Evolutionary conservation across 352 stramenopile genomes (phyloP), one percentile per base, ranked within the genome.

Genomic region (Phytophthora europaea): DNA sequence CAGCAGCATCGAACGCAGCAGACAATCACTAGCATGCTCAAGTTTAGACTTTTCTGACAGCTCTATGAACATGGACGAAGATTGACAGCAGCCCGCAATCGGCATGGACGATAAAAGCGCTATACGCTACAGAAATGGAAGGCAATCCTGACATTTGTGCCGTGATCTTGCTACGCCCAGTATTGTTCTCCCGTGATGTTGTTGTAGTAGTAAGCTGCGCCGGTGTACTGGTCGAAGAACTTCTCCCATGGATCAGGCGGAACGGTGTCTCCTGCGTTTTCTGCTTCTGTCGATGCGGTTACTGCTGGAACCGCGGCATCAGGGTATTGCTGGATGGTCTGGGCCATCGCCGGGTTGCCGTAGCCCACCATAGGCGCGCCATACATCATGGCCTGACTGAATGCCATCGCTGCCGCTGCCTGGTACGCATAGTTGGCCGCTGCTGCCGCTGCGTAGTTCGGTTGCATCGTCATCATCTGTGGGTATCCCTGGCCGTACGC

Each of bases 181-280:
- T 92, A 95, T 50, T 86, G 79, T 57, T 97, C 90, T 34, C 89
- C 90, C 23, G 90, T 97, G 68, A 94, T 79, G 76, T 77, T 91
- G 79, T 97, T 97, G 83, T 95, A 97, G 77, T 94, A 97, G 71
- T 96, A 97, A 3, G 88, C 81, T 13, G 88, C 83, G 13, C 90
- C 90, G 1, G 85, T 94, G 77, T 89, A 91, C 69, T 97, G 90
- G 72, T 97, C 91, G 36, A 93, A 91, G 76, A 93, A 94, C 56
- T 97, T 91, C 16, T 92, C 82, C 90, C 90, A 97, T 28, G 86
- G 84, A 70, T 93, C 85, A 3, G 83, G 80, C 6, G 84, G 84
- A 12, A 78, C 72, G n/a, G 47, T 20, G 13, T 53, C 74, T 64
- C 64, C 58, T n/a, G 66, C 53, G 15, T 54, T 51, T 51, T 66